Evolutionary conservation across 768 basidiomycete genomes (phyloP).

Genomic region (Kwoniella heveanensis): DNA sequence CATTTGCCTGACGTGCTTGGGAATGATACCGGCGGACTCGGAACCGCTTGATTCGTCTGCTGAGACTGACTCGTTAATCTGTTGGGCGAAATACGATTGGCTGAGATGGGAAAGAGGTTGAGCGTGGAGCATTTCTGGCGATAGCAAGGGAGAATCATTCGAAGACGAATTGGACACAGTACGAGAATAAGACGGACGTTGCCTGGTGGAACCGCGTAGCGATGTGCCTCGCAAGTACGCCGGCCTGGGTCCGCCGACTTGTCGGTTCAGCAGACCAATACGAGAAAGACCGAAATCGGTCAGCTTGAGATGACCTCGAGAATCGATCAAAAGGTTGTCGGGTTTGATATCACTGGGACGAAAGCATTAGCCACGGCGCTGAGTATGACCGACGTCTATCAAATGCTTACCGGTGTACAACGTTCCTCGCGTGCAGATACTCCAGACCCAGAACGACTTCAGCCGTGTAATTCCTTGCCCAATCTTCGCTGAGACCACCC

Average conservation of each 20-base stretch:
- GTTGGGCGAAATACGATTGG: conserved; percentile 56
- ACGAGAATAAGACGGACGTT: conserved; percentile 59
- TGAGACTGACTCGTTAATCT: conserved; percentile 35
- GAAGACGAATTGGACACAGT: conserved; percentile 40
- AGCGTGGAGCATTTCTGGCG: conserved; percentile 50
- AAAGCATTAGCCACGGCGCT: background rate
- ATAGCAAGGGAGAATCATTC: conserved; percentile 52
- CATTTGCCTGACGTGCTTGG: conserved; percentile 37
- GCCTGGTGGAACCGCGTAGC: conserved; percentile 26
- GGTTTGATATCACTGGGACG: conserved; percentile 85
- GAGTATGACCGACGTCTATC: background rate
- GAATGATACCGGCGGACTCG: conserved; percentile 60
- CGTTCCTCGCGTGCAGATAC: conserved; percentile 90
- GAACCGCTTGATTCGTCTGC: conserved; percentile 78
- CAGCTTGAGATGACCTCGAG: conserved; percentile 92
- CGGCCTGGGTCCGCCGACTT: conserved; percentile 61
- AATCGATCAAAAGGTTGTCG: conserved; percentile 95
- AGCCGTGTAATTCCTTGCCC: conserved; percentile 94
- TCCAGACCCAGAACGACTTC: conserved; percentile 94
- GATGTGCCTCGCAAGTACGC: conserved; percentile 49
- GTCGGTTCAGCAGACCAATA: conserved; percentile 96
- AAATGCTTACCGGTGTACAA: conserved; percentile 84
- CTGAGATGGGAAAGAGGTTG: conserved; percentile 35
- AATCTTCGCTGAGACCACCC: conserved; percentile 89
- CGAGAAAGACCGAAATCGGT: conserved; percentile 97